Base-by-base conservation (phyloP, 108 stramenopile genomes). In the Nitzschia putrida region DNA sequence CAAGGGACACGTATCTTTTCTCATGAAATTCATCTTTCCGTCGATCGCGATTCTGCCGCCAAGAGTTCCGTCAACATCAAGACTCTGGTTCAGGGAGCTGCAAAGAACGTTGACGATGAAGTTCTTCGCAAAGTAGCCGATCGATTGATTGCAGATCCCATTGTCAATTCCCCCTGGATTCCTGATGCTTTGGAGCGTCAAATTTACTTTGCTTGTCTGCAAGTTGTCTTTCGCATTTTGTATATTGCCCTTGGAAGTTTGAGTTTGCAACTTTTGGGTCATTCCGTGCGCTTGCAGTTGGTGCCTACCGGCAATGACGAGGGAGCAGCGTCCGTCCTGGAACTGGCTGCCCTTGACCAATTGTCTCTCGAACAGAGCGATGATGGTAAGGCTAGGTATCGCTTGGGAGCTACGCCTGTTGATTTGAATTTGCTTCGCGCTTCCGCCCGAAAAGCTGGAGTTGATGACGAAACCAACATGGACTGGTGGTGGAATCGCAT, bases 121-220 rank as follows among this genome's bases (percentile, higher is more conserved):
- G 54, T 74, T 40, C 61, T 82, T 42, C 72, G 71, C 1, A 14
- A 64, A 65, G 61, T 82, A 14, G 81, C 81, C 4, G 69, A 72
- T 12, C 54, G 64, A 2, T 40, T 82, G 22, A 53, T 82, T 38
- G 53, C 37, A 0, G 76, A 74, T 59, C 69, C 34, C 0, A 55
- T 71, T 0, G 65, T 82, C 51, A 82, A 82, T 66, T 50, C 43
- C 5, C 14, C 63, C 9, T 63, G 58, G 50, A 45, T 82, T 5
- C 81, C 81, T 8, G 81, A 82, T 50, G 61, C 21, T 8, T 11
- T 82, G 50, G 81, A 81, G 47, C 43, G 41, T n/a, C 75, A 76
- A 50, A 16, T 81, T 9, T 81, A 81, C 43, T 22, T 54, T 47
- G 70, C 63, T 37, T 76, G 71, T 41, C 60, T 82, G 7, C 55